Conservation (phyloP, 208 protist species). For the Strigomonas galati region DNA sequence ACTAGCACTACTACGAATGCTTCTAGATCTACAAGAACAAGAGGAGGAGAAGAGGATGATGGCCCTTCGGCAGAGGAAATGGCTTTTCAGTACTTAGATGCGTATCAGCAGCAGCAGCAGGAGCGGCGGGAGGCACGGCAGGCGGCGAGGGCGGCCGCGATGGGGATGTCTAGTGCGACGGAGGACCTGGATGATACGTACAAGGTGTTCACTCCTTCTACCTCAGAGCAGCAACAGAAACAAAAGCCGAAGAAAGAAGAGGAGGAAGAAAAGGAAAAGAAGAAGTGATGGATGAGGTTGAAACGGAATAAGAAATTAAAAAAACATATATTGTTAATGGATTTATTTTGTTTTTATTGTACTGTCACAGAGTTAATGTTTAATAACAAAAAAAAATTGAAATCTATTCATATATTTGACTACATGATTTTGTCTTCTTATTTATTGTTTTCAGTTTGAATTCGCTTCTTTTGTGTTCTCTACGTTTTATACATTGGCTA, state of each 20-base stretch:
- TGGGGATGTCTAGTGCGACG: not conserved
- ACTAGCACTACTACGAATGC: too few species aligned
- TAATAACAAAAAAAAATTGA: not conserved
- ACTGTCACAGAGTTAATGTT: not conserved
- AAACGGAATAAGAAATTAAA: not conserved
- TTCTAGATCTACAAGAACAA: too few species aligned
- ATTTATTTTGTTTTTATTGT: not conserved
- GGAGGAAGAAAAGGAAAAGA: not conserved
- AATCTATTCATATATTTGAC: too few species aligned
- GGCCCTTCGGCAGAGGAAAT: not conserved
- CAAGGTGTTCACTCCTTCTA: not conserved
- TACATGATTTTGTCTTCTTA: too few species aligned
- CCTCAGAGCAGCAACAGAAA: not conserved
- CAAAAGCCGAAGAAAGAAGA: not conserved
- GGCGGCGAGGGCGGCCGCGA: conserved; percentile 16
- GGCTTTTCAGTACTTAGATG: conserved; percentile 6
- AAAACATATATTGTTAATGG: not conserved
- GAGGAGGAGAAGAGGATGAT: too few species aligned
- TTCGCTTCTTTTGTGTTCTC: too few species aligned
- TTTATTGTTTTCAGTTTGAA: too few species aligned
- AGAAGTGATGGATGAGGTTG: not conserved
- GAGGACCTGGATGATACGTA: not conserved
- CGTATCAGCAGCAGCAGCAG: conserved; percentile 12
- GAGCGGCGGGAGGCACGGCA: conserved; percentile 10
- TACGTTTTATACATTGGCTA: too few species aligned